phyloP scores from a whole-genome alignment of 805 yeast genomes.

The Cyberlindnera misumaiensis region DNA sequence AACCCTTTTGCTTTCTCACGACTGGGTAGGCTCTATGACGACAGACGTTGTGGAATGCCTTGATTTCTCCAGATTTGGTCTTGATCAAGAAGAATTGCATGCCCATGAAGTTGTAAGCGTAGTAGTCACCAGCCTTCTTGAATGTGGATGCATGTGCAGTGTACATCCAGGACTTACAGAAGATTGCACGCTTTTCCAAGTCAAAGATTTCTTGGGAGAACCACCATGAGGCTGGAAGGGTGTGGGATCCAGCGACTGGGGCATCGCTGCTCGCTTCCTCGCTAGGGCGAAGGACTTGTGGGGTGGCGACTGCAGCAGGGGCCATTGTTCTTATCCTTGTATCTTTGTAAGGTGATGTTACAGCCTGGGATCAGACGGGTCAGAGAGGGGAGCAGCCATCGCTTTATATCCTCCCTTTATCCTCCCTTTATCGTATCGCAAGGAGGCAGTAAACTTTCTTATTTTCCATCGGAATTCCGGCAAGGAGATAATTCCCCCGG shows the following conservation, averaged over 20 bases:
- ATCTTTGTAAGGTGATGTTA: too few relatives aligned
- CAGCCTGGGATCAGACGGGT: too few relatives aligned
- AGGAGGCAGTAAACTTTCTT: too few relatives aligned
- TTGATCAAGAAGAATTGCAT: constrained; percentile 50
- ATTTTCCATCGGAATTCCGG: too few relatives aligned
- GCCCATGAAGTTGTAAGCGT: constrained; percentile 42
- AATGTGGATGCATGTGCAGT: constrained; percentile 47
- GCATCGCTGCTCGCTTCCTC: not conserved
- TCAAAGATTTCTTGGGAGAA: constrained; percentile 51
- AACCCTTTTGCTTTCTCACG: constrained; percentile 50
- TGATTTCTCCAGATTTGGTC: constrained; percentile 43
- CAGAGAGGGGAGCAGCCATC: too few relatives aligned
- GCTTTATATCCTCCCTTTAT: too few relatives aligned
- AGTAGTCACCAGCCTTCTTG: constrained; percentile 52
- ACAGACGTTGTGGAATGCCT: constrained; percentile 59
- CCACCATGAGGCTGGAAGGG: constrained; percentile 65
- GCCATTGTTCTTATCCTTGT: constrained; percentile 7
- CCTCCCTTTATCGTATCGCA: too few relatives aligned
- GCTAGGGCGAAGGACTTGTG: not conserved
- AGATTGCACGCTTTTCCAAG: constrained; percentile 50
- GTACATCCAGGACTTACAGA: constrained; percentile 50
- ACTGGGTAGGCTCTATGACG: constrained; percentile 63
- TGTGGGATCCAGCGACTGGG: constrained; percentile 35
- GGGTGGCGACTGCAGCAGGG: not conserved
- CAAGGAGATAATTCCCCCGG: too few relatives aligned